Evolutionary conservation across 495 filamentous ascomycete species (phyloP).

Genomic region (Trichoderma reesei): DNA sequence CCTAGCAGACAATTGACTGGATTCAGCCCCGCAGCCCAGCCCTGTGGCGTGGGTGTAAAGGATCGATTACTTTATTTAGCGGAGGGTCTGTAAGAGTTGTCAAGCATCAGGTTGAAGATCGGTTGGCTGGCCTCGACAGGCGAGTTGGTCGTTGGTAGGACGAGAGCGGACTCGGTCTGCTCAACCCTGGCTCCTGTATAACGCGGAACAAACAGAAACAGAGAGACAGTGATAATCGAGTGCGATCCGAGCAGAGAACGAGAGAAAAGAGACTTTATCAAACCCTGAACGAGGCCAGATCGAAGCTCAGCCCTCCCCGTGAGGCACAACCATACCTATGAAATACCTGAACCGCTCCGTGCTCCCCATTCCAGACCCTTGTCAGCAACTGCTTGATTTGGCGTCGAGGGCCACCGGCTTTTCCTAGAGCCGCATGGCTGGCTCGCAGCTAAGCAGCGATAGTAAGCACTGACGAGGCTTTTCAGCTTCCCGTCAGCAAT

Average conservation of each 20-base stretch:
- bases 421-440: conserved; percentile 6
- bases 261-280: no score
- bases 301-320: no score
- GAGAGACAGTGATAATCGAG: no score
- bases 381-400: not conserved
- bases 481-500: not conserved
- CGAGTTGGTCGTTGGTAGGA: no score
- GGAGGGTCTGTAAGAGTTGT: not conserved
- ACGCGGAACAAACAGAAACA: no score
- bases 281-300: no score
- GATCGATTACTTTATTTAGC: conserved; percentile 2
- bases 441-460: not conserved
- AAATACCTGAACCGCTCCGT: not conserved
- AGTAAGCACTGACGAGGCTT: conserved; percentile 3
- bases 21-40: conserved; percentile 1
- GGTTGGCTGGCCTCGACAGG: no score
- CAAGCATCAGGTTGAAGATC: no score
- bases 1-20: not conserved
- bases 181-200: no score
- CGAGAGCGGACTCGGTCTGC: no score
- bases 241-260: no score
- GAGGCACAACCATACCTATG: no score
- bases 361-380: not conserved
- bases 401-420: not conserved
- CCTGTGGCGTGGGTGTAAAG: not conserved